Conservation (phyloP, 176 grass and related monocot genomes). For the Aegilops sharonensis region DNA sequence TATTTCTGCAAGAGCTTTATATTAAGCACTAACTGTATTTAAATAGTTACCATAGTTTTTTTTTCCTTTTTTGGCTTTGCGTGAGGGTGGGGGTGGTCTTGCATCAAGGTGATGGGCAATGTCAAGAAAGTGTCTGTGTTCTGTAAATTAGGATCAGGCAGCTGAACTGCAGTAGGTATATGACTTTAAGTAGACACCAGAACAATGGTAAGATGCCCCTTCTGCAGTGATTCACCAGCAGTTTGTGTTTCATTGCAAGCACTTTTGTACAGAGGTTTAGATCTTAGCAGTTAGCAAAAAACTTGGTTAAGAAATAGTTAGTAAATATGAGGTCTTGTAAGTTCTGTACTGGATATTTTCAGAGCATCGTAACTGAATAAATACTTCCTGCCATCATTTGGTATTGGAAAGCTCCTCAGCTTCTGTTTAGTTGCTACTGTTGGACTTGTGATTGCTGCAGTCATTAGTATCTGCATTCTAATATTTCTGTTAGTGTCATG, state of each 20-base stretch:
- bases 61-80: background rate
- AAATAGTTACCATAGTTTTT: background rate
- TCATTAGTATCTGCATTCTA: background rate
- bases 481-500: background rate
- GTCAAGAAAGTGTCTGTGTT: background rate
- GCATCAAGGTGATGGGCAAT: background rate
- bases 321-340: background rate
- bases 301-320: background rate
- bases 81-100: background rate
- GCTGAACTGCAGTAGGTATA: background rate
- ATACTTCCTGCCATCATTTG: background rate
- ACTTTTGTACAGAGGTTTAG: background rate
- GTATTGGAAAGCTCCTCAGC: background rate
- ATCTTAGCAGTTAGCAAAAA: constrained; percentile 7
- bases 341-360: background rate
- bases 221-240: background rate
- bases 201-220: background rate
- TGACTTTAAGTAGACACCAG: too few species aligned
- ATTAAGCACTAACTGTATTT: background rate
- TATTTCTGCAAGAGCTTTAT: background rate
- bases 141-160: constrained; percentile 9
- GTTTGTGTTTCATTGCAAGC: background rate
- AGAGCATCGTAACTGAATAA: constrained; percentile 11
- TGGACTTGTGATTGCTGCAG: background rate
- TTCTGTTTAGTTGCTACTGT: background rate